Evolutionary conservation across 2,329 filamentous ascomycete species (phyloP).

Genomic region (Neopestalotiopsis sp.): DNA sequence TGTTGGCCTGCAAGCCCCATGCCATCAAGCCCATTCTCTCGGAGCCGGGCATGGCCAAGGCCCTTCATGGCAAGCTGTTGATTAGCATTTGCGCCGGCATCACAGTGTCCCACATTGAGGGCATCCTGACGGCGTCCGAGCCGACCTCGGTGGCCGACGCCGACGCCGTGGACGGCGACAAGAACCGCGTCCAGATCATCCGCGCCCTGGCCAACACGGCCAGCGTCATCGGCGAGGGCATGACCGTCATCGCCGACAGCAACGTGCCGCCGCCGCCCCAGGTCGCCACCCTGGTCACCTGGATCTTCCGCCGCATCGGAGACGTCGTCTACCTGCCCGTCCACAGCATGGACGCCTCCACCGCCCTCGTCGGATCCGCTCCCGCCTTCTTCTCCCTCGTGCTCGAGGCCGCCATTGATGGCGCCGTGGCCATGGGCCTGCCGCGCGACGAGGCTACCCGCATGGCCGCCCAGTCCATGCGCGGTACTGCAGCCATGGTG

Average conservation of each 20-base stretch:
- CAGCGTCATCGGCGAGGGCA: conserved; percentile 76
- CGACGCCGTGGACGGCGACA: conserved; percentile 29
- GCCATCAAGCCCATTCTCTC: conserved; percentile 72
- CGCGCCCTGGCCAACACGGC: conserved; percentile 88
- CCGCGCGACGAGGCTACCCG: conserved; percentile 73
- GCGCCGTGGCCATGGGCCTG: conserved; percentile 79
- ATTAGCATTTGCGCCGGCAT: conserved; percentile 84
- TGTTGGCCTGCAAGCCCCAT: conserved; percentile 83
- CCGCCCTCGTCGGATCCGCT: conserved; percentile 75
- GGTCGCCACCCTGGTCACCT: conserved; percentile 65
- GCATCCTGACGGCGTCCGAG: conserved; percentile 62
- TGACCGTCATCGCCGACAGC: conserved; percentile 77
- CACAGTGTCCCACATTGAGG: conserved; percentile 70
- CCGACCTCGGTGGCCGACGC: conserved; percentile 50
- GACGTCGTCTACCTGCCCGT: conserved; percentile 71
- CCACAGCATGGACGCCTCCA: conserved; percentile 72
- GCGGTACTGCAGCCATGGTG: conserved; percentile 72
- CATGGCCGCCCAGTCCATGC: conserved; percentile 83
- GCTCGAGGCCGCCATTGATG: conserved; percentile 77
- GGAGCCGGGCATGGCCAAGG: conserved; percentile 71
- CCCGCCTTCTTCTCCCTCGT: conserved; percentile 79
- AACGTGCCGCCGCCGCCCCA: conserved; percentile 60
- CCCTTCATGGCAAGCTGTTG: conserved; percentile 78
- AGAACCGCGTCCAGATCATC: conserved; percentile 66
- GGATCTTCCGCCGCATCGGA: conserved; percentile 79